These are phyloP conservation scores for Epichloe glyceriae DNA, from an alignment of 2,329 filamentous ascomycete species.

Conservation along the genomic window DNA sequence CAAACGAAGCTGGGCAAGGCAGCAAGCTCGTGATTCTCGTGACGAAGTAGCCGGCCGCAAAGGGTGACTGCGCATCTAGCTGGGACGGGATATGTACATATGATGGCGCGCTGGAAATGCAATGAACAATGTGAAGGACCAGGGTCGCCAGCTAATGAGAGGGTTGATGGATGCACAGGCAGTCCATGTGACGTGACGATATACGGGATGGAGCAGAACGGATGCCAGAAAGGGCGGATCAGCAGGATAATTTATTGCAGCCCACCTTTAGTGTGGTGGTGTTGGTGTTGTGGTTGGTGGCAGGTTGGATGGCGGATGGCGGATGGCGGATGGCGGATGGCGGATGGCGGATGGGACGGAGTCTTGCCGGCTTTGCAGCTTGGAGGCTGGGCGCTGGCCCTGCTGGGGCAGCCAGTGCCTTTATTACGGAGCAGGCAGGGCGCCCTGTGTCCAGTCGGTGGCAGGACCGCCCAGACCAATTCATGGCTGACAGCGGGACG, in stretches of 20 bases:
- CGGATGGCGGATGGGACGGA: too few species aligned
- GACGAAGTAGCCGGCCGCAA: conserved; percentile 7
- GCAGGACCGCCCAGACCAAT: too few species aligned
- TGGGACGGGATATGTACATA: neutral
- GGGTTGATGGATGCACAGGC: conserved; percentile 14
- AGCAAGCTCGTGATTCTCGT: conserved; percentile 7
- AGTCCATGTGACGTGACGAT: conserved; percentile 21
- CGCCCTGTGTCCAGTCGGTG: too few species aligned
- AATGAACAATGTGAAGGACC: conserved; percentile 2
- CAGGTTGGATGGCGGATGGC: too few species aligned
- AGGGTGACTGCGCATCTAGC: conserved; percentile 16
- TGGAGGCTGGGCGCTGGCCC: too few species aligned
- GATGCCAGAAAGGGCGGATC: conserved; percentile 16
- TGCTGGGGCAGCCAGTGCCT: too few species aligned
- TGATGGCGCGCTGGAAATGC: neutral
- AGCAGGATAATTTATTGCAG: conserved; percentile 17
- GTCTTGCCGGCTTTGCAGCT: too few species aligned
- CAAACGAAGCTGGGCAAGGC: neutral
- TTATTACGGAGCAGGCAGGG: too few species aligned
- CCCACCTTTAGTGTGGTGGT: conserved; percentile 2
- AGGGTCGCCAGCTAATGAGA: conserved; percentile 2
- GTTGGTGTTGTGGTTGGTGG: neutral
- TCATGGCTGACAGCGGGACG: too few species aligned
- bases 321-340: too few species aligned
- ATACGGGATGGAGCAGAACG: conserved; percentile 11